These are phyloP conservation scores for Bremia lactucae DNA, from an alignment of 352 stramenopile species.

Conservation along the genomic window DNA sequence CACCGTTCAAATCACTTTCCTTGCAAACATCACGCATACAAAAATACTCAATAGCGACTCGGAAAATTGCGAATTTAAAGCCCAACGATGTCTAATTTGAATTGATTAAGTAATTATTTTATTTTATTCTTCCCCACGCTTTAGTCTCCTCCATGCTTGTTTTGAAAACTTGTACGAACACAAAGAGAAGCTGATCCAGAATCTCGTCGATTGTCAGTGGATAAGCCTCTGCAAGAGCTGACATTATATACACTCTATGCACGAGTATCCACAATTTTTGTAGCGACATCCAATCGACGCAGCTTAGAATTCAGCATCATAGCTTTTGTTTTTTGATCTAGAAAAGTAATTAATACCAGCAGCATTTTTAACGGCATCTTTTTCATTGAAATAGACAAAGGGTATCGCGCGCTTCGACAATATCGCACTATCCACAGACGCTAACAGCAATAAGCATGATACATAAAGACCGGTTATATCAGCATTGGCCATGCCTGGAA, in stretches of 20 bases:
- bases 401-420: slow-evolving; percentile 26
- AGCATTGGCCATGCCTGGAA: slow-evolving; percentile 36
- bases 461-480: background rate
- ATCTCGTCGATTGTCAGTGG: slow-evolving; percentile 74
- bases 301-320: slow-evolving; percentile 43
- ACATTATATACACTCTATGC: background rate
- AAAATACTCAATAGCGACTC: slow-evolving; percentile 74
- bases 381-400: slow-evolving; percentile 23
- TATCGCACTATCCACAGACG: slow-evolving; percentile 24
- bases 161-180: slow-evolving; percentile 49
- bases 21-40: slow-evolving; percentile 31
- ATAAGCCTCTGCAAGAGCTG: slow-evolving; percentile 23
- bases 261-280: background rate
- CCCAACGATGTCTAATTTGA: slow-evolving; percentile 67
- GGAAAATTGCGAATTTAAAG: slow-evolving; percentile 73
- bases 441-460: background rate
- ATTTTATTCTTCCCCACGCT: slow-evolving; percentile 39
- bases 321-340: slow-evolving; percentile 47
- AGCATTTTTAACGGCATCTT: slow-evolving; percentile 71
- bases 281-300: slow-evolving; percentile 43
- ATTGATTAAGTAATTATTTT: slow-evolving; percentile 78
- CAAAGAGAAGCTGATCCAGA: slow-evolving; percentile 63
- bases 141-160: slow-evolving; percentile 2
- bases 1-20: slow-evolving; percentile 15
- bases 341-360: slow-evolving; percentile 51